Base-by-base conservation (phyloP, 371 early-diverging fungal genomes). In the Mortierella sp. region DNA sequence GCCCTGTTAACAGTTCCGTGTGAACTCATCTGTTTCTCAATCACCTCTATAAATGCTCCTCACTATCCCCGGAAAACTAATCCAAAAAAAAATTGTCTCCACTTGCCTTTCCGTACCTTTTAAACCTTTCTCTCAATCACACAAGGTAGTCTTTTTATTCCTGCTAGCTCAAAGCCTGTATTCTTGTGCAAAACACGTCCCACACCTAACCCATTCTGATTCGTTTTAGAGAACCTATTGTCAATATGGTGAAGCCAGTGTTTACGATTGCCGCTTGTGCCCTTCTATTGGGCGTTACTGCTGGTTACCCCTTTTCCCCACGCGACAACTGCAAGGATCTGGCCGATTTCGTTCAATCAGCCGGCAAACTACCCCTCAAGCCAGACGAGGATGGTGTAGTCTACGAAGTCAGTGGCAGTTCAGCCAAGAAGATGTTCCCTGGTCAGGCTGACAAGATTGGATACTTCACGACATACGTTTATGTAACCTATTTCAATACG, bases 401-500 rank as follows among this genome's bases (percentile, higher is more conserved):
- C 51, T 43, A 1, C 45, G 29, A 62, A 6, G 21, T 69, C 28
- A 48, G 57, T 29, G 69, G 69, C 46, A 37, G 26, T n/a, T 28
- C 45, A 30, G 69, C 69, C 43, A 69, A 69, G 51, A 69, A 69
- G 58, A 69, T 69, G 69, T 69, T 69, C 57, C 69, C 69, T 2
- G 63, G 63, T 23, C 25, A 45, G 25, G 51, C 63, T 45, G 9
- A 4, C 16, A 7, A 23, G 4, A 0, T 62, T 1, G 55, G 57
- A 14, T 48, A 48, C 50, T 62, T 69, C 57, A 69, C 19, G 51
- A 62, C 62, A 43, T 69, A 69, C 45, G 11, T 44, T 1, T 69
- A 62, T 69, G 69, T 57, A 37, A 28, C 69, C 57, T 69, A 69
- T 51, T 69, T 69, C 50, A 51, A 69, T 28, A 58, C 1, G 26